Base-by-base conservation (phyloP, 2,329 filamentous ascomycete species). In the Penicillium digitatum region DNA sequence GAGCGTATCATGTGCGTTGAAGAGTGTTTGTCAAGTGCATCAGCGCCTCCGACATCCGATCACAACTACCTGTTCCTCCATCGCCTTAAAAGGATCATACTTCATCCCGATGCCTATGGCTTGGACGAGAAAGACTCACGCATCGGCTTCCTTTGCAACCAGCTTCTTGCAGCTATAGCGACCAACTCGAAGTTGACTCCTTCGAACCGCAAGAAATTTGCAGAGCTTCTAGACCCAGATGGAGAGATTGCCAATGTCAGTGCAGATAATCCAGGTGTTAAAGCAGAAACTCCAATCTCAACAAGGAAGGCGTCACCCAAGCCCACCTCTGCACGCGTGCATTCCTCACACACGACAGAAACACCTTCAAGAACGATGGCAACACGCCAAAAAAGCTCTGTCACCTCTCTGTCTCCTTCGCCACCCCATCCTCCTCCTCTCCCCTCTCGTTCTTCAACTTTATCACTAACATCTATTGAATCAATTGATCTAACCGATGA, bases 1-100 rank as follows among this genome's bases (percentile, higher is more conserved):
- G 49, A 52, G 27, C 49, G 32, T n/a, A 27, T 38, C 20, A 52
- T 52, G 12, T 46, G 42, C 18, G 18, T 47, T 18, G 42, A 52
- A 32, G 49, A 52, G 14, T 52, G 42, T 14, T 6, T 50, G n/a
- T 27, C 38, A 44, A 34, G 29, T 18, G 4, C 18, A 24, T 22
- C 18, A 9, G 14, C 18, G 2, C 14, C 37, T 9, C 47, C 38
- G 3, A 26, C 48, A n/a, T 11, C 38, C 16, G 18, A 44, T 29
- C 38, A 34, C 3, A 34, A 34, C 11, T 5, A 24, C 12, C 11
- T 47, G 11, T 39, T 47, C 3, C 32, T 47, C 29, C 42, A n/a
- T 31, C 49, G 49, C 14, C n/a, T 52, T 2, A 10, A 38, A 35
- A 46, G 18, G 7, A 16, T 52, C 42, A 31, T 38, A 18, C 26